Percentiles rank a stretch among this genome's conserved stretches.
Evolutionary conservation across 2,329 filamentous ascomycete species (phyloP).

Genomic region (Fusarium sp.): DNA sequence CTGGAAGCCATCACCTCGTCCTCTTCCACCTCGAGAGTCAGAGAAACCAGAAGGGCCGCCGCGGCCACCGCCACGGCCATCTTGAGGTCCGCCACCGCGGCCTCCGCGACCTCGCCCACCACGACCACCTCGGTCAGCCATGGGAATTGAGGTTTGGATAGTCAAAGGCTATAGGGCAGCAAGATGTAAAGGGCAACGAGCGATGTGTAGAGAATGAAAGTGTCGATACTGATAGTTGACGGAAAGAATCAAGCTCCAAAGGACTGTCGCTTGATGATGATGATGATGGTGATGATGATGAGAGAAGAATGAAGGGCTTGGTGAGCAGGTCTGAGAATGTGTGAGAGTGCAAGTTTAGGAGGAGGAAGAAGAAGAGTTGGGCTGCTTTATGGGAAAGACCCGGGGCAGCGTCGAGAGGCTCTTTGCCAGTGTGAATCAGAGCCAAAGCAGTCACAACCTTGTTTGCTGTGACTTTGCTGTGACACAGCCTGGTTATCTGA

Average conservation of each 20-base stretch:
- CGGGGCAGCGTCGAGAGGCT: not conserved
- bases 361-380: not conserved
- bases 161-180: not conserved
- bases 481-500: not conserved
- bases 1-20: conserved; percentile 23
- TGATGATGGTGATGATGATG: not conserved
- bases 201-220: not conserved
- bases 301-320: not conserved
- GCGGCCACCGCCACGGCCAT: conserved; percentile 26
- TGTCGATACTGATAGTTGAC: not conserved
- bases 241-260: not conserved
- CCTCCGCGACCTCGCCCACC: conserved; percentile 37
- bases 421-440: conserved; percentile 4
- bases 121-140: conserved; percentile 41
- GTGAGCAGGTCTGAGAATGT: not conserved
- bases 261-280: not conserved
- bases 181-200: not conserved
- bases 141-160: conserved; percentile 1
- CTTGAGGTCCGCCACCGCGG: conserved; percentile 22
- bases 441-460: not conserved
- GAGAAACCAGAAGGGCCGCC: conserved; percentile 8
- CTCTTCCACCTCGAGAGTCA: conserved; percentile 32
- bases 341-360: not conserved
- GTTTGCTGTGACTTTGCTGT: not conserved
- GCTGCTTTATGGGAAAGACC: conserved; percentile 6